Percentiles rank a stretch among this genome's conserved stretches.
These are phyloP conservation scores for Vickermania spadyakhi DNA, from an alignment of 208 protist genomes.

Conservation along the genomic window DNA sequence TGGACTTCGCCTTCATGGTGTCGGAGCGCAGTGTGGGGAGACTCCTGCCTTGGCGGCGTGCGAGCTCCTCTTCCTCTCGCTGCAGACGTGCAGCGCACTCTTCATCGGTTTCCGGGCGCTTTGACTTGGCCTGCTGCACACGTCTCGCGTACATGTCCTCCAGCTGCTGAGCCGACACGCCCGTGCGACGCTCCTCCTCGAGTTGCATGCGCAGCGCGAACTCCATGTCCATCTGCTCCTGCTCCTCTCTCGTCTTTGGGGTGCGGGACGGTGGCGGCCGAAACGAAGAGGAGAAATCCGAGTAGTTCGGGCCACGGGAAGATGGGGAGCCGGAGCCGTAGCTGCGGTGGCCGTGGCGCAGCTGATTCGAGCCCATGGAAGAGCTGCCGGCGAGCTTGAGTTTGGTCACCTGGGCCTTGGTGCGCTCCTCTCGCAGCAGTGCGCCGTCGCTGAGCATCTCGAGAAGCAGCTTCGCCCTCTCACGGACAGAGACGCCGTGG, in stretches of 20 bases:
- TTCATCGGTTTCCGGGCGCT: conserved; percentile 39
- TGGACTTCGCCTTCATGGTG: neutral
- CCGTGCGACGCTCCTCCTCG: conserved; percentile 71
- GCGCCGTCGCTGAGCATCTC: conserved; percentile 73
- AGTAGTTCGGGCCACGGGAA: conserved; percentile 12
- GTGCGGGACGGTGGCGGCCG: conserved; percentile 4
- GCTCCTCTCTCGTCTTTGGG: conserved; percentile 61
- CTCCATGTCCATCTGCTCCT: conserved; percentile 82
- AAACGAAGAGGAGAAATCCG: conserved; percentile 9
- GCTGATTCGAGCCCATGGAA: conserved; percentile 3
- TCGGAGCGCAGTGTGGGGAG: conserved; percentile 30
- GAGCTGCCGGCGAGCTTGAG: conserved; percentile 46
- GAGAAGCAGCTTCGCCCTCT: conserved; percentile 72
- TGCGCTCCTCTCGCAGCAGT: conserved; percentile 70
- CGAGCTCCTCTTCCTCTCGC: conserved; percentile 59
- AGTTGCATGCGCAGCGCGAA: conserved; percentile 75
- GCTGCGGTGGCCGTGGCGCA: conserved; percentile 9
- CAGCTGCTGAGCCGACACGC: conserved; percentile 45
- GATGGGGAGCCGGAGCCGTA: conserved; percentile 7
- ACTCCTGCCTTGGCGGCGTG: conserved; percentile 16
- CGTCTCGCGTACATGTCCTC: conserved; percentile 64
- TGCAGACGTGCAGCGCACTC: conserved; percentile 62
- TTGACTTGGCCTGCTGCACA: conserved; percentile 9
- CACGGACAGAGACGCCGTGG: conserved; percentile 80
- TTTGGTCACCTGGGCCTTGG: conserved; percentile 53